Evolutionary conservation across 2,329 filamentous ascomycete species (phyloP).

Genomic region (Penicillium griseofulvum): DNA sequence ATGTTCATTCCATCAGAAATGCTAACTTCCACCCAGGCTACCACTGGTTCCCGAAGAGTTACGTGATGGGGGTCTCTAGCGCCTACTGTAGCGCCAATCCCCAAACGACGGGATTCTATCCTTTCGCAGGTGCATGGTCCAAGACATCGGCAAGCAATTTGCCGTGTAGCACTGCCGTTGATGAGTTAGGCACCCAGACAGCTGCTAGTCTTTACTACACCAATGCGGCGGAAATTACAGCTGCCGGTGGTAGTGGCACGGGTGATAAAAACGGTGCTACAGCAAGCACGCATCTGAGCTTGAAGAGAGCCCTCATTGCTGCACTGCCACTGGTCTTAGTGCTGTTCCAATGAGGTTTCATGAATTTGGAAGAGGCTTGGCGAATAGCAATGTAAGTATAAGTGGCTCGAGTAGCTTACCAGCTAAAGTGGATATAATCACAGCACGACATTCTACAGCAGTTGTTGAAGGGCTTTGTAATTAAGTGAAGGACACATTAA

Average conservation of each 20-base stretch:
- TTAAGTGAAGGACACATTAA: not conserved
- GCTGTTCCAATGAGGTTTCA: not conserved
- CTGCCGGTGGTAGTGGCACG: not conserved
- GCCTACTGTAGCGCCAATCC: not conserved
- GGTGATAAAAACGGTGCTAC: not conserved
- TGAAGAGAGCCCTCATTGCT: not conserved
- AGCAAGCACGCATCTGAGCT: not conserved
- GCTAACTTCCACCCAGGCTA: not conserved
- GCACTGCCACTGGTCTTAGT: not conserved
- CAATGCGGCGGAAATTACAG: not conserved
- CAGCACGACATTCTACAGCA: not conserved
- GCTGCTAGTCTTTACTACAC: constrained; percentile 1
- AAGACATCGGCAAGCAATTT: not conserved
- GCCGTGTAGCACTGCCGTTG: not conserved
- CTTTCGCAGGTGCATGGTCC: not conserved
- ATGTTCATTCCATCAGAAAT: not conserved
- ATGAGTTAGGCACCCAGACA: not conserved
- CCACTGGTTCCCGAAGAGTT: not conserved
- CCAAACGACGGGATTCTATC: not conserved
- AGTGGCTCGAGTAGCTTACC: too few relatives aligned
- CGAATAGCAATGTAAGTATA: not conserved
- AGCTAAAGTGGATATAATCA: not conserved
- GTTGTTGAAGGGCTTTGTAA: not conserved
- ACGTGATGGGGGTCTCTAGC: not conserved
- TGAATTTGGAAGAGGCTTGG: not conserved